Base-by-base conservation (phyloP, 768 basidiomycete species). In the Psilocybe subaeruginosa region DNA sequence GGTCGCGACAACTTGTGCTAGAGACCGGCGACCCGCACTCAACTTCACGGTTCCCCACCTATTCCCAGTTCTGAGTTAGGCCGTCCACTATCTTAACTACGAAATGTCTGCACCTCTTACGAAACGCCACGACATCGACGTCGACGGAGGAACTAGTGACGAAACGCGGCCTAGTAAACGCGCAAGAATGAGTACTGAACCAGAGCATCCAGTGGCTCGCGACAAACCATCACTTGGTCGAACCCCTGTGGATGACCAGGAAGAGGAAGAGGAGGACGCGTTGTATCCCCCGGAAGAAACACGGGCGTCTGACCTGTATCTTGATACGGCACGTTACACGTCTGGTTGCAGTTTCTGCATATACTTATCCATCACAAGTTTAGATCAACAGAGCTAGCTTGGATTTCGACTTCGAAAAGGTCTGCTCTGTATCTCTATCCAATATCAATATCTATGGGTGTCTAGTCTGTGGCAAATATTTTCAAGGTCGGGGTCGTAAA, bases 381-480 rank as follows among this genome's bases (percentile, higher is more conserved):
- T 71, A 98, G 96, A 92, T 99, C 65, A 95, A 97, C 73, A 85
- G 97, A 63, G 86, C 84, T 50, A 82, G 87, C 48, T 86, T 99
- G 59, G 97, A 99, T 76, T 99, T 99, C 77, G 97, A 99, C 77
- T 99, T 99, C 69, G 97, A 99, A 78, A 95, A 97, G 81, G 86
- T 99, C 29, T 99, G 97, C 82, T 98, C 97, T 8, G 93, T 99
- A 54, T 97, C 94, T 37, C 82, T 94, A 57, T 92, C 93, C 45
- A 97, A 99, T 76, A 95, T 97, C 82, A 97, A 99, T 76, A 92
- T 91, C 64, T 99, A 99, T 71, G 95, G 93, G 35, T 99, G 97
- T 72, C 86, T 99, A 56, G 96, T 99, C 14, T 96, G 94, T 72
- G 97, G 97, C 58, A 99, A 97, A 78, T 99, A 98, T 74, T 99